Percentiles rank a stretch among this genome's conserved stretches.
Evolutionary conservation across 2,329 filamentous ascomycete genomes (phyloP).

Genomic region (Botrytis elliptica): DNA sequence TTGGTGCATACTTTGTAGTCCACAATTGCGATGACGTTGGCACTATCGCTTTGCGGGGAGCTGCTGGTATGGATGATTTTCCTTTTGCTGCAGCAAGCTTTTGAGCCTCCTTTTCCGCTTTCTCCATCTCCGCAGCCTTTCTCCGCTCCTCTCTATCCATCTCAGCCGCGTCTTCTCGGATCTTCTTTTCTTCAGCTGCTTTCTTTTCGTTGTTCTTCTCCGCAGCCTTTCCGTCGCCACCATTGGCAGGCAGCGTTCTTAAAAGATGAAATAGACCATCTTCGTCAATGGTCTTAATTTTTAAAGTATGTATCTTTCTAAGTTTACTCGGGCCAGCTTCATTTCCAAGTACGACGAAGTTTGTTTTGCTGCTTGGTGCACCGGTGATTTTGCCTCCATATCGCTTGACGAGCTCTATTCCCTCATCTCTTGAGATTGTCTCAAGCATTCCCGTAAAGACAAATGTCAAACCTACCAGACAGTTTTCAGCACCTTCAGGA

Average conservation of each 20-base stretch:
- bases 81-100: conserved; percentile 39
- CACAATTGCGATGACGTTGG: conserved; percentile 67
- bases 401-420: conserved; percentile 80
- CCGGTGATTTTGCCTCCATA: conserved; percentile 90
- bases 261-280: conserved; percentile 89
- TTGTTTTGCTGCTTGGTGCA: conserved; percentile 88
- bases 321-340: conserved; percentile 95
- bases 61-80: conserved; percentile 40
- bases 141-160: conserved; percentile 80
- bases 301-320: conserved; percentile 74
- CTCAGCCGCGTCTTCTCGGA: conserved; percentile 75
- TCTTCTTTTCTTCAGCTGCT: conserved; percentile 78
- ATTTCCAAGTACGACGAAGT: conserved; percentile 83
- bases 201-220: conserved; percentile 83
- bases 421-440: conserved; percentile 79
- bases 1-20: conserved; percentile 94
- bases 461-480: conserved; percentile 83
- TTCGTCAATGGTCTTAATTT: conserved; percentile 91
- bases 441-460: conserved; percentile 92
- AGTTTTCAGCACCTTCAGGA: conserved; percentile 83
- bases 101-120: conserved; percentile 45
- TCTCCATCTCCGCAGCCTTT: conserved; percentile 52
- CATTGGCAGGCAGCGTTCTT: conserved; percentile 74
- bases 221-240: conserved; percentile 83
- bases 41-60: conserved; percentile 43